Conservation (phyloP, 805 yeast genomes). For the Nakazawaea pomicola region DNA sequence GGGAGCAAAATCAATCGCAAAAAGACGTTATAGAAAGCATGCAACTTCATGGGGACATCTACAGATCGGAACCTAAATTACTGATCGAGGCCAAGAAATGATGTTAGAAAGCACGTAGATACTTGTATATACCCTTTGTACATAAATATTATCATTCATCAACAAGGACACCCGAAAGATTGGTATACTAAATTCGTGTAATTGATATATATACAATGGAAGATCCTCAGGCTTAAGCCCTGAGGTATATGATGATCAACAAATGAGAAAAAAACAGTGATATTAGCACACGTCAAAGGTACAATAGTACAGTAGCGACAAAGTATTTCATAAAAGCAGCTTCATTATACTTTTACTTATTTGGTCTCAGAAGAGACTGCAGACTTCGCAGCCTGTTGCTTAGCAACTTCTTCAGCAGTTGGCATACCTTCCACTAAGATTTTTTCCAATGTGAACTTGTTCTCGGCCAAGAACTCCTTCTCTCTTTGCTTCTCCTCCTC, state of each 20-base stretch:
- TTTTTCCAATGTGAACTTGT: slow-evolving; percentile 80
- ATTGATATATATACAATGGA: no score
- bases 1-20: slow-evolving; percentile 22
- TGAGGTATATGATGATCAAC: no score
- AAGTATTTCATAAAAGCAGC: no score
- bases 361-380: neutral
- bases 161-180: no score
- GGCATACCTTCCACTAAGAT: slow-evolving; percentile 81
- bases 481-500: slow-evolving; percentile 81
- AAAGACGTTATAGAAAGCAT: slow-evolving; percentile 22
- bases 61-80: slow-evolving; percentile 27
- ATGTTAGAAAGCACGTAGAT: no score
- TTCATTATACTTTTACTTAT: neutral
- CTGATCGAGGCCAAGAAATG: slow-evolving; percentile 1
- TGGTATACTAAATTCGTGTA: no score
- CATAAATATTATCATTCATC: no score
- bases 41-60: slow-evolving; percentile 31
- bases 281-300: no score
- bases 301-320: no score
- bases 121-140: neutral
- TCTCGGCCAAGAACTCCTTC: slow-evolving; percentile 77
- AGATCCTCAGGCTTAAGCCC: no score
- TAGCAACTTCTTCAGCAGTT: slow-evolving; percentile 57
- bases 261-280: no score
- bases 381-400: slow-evolving; percentile 21